Evolutionary conservation across 2,329 filamentous ascomycete genomes (phyloP).

Genomic region (Botryotinia calthae): DNA sequence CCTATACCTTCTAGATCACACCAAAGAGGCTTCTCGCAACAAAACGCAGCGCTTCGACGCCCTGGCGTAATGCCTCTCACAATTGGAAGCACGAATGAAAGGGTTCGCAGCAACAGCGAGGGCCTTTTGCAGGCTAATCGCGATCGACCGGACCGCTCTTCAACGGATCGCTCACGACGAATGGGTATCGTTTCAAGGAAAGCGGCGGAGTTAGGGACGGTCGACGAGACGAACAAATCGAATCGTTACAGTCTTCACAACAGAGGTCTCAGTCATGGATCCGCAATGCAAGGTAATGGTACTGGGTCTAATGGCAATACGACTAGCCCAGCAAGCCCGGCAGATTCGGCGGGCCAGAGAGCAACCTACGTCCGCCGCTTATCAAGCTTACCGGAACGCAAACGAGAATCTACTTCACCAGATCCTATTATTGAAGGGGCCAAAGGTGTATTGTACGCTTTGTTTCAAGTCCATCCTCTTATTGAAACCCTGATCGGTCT

Average conservation of each 20-base stretch:
- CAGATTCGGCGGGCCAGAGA: slow-evolving; percentile 55
- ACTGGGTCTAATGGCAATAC: slow-evolving; percentile 34
- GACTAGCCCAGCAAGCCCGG: slow-evolving; percentile 57
- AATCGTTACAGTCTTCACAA: slow-evolving; percentile 63
- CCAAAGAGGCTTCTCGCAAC: slow-evolving; percentile 70
- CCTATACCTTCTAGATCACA: slow-evolving; percentile 80
- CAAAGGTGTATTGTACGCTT: slow-evolving; percentile 64
- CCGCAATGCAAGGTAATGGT: slow-evolving; percentile 56
- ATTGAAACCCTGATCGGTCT: slow-evolving; percentile 64
- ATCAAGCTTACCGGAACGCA: slow-evolving; percentile 60
- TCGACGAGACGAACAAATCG: slow-evolving; percentile 56
- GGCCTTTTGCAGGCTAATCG: slow-evolving; percentile 51
- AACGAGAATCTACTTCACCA: slow-evolving; percentile 58
- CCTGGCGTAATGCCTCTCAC: slow-evolving; percentile 71
- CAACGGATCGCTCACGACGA: slow-evolving; percentile 56
- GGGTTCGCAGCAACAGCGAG: slow-evolving; percentile 64
- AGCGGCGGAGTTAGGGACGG: slow-evolving; percentile 57
- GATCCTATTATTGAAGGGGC: slow-evolving; percentile 63
- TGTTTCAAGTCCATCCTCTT: slow-evolving; percentile 66
- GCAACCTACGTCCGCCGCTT: slow-evolving; percentile 61
- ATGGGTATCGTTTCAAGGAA: slow-evolving; percentile 64
- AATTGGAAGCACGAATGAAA: slow-evolving; percentile 67
- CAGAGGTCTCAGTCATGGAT: slow-evolving; percentile 65
- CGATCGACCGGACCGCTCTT: slow-evolving; percentile 33
- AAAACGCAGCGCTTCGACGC: slow-evolving; percentile 60